Evolutionary conservation across 2,329 filamentous ascomycete genomes (phyloP).

Genomic region (Fusarium protoensiforme): DNA sequence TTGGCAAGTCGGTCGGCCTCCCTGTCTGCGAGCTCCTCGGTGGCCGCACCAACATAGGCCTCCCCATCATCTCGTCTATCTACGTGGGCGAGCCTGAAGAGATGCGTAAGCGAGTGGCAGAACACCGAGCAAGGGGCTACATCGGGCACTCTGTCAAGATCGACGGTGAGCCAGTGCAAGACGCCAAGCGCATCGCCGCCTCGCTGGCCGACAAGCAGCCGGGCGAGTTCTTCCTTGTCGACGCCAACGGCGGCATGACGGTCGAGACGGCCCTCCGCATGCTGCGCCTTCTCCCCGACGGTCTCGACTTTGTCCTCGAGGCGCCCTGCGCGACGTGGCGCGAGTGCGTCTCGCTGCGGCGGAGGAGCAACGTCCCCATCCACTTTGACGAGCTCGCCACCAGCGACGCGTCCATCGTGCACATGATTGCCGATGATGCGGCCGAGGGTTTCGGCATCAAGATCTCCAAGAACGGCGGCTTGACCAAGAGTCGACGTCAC

Average conservation of each 20-base stretch:
- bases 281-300: constrained; percentile 27
- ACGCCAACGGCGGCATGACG: constrained; percentile 29
- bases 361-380: constrained; percentile 23
- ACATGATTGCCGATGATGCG: constrained; percentile 29
- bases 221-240: constrained; percentile 33
- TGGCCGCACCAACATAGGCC: constrained; percentile 16
- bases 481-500: constrained; percentile 27
- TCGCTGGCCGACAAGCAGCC: constrained; percentile 24
- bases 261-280: constrained; percentile 30
- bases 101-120: constrained; percentile 22
- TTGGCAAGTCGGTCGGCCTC: constrained; percentile 30
- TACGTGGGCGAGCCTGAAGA: constrained; percentile 24
- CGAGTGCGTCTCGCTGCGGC: constrained; percentile 24
- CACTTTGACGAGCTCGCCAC: constrained; percentile 31
- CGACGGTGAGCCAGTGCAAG: constrained; percentile 13
- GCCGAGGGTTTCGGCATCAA: constrained; percentile 31
- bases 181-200: constrained; percentile 26
- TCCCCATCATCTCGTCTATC: constrained; percentile 36
- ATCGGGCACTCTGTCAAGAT: constrained; percentile 31
- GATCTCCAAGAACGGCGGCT: constrained; percentile 34
- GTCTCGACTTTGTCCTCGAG: constrained; percentile 34
- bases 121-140: constrained; percentile 24
- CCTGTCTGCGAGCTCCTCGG: constrained; percentile 35
- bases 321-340: constrained; percentile 30
- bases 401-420: constrained; percentile 19